These are phyloP conservation scores for Cephalotrichum gorgonifer DNA, from an alignment of 2,329 filamentous ascomycete genomes.

Conservation along the genomic window DNA sequence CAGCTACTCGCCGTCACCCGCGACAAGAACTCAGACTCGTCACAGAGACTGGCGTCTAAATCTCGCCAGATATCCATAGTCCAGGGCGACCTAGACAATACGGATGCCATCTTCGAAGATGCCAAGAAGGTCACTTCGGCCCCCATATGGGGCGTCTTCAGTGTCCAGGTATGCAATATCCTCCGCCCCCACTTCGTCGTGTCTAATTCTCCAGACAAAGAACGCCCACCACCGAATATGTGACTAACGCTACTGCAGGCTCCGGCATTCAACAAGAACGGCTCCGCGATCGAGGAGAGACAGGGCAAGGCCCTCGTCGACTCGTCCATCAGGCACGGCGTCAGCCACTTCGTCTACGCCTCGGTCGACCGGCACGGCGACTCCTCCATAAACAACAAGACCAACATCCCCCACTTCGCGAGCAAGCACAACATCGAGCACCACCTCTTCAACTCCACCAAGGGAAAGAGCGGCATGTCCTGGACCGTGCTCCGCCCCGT, in stretches of 20 bases:
- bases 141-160: constrained; percentile 49
- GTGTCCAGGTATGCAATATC: constrained; percentile 36
- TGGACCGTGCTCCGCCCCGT: constrained; percentile 27
- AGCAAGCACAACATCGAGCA: constrained; percentile 89
- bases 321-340: constrained; percentile 71
- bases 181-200: too few relatives aligned
- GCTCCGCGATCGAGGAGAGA: background rate
- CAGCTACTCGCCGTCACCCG: constrained; percentile 52
- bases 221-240: constrained; percentile 1
- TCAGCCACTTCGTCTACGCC: constrained; percentile 90
- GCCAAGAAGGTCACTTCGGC: constrained; percentile 15
- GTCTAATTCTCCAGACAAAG: background rate
- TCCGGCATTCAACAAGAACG: constrained; percentile 5
- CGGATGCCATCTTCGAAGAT: constrained; percentile 35
- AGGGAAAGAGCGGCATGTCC: constrained; percentile 15
- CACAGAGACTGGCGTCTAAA: constrained; percentile 33
- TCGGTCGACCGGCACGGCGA: constrained; percentile 81
- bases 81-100: constrained; percentile 45
- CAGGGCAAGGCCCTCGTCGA: constrained; percentile 73
- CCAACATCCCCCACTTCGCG: constrained; percentile 76
- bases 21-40: constrained; percentile 36
- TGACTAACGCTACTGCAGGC: constrained; percentile 1
- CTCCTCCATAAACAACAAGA: constrained; percentile 55
- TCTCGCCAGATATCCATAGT: constrained; percentile 42
- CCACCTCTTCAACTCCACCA: constrained; percentile 63